Evolutionary conservation across 345 rosid genomes (phyloP), one percentile per base, ranked within the genome.

Genomic region (Linum tenue): DNA sequence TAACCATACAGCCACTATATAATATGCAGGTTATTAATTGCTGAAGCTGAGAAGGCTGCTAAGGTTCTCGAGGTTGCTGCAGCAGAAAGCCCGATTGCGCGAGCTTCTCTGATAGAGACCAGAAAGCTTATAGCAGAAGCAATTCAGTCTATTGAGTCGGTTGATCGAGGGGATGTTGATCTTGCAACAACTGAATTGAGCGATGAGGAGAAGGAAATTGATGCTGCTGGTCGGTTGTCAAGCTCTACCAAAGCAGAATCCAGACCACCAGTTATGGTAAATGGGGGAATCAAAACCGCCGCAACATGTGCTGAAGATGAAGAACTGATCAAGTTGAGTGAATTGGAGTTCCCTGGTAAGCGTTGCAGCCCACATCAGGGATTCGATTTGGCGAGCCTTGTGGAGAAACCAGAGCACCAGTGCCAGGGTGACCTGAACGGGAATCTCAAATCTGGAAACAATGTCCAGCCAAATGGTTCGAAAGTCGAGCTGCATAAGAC

Each of bases 111-210:
- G 50, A n/a, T 80, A 36, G 96, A 94, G 79, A 81, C 89, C 71
- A 86, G 87, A 77, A 90, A 79, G 83, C 91, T 94, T 44, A 86
- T 90, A 76, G 88, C 92, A 37, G 96, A 94, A 83, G 99, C 99
- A 70, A 85, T 85, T 64, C 86, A 76, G 56, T 82, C 73, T 6
- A 75, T 94, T 51, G 85, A 88, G 73, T 90, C 97, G 6, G 69
- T 88, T 63, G 86, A 78, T 53, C 36, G 57, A 5, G 78, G 64
- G 56, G 71, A 78, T 59, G 39, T 64, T 51, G 44, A 73, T 48
- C 66, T 68, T 38, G 53, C 62, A 22, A 55, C 79, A 42, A 56
- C 63, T 58, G 78, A 68, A 64, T 69, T 37, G 3, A 48, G 31
- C 68, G 68, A 70, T 61, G 73, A 76, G 64, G 66, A 67, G 70